Base-by-base conservation (phyloP, 306 rosid genomes). In the Prunus persica region DNA sequence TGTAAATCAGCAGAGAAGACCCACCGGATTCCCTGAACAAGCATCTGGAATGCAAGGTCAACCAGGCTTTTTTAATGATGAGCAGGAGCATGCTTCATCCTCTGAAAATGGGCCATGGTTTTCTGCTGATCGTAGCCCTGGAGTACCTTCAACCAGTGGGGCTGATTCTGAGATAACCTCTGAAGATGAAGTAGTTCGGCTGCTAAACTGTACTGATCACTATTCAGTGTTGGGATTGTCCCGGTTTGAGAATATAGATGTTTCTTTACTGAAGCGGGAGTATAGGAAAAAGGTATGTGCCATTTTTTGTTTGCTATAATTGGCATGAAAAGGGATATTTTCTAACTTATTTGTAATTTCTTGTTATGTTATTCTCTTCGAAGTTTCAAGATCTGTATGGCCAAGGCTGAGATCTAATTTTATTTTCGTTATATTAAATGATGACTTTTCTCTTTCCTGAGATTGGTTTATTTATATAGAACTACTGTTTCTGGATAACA, bases 151-250 rank as follows among this genome's bases (percentile, higher is more conserved):
- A 46, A 96, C 98, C 68, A 91, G 97, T 75, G 97, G 97, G 74
- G 73, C 66, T 67, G 99, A 91, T 75, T 83, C 92, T 28, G 98
- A 92, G 81, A 54, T 86, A 72, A 85, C 91, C 71, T 95, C 97
- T 77, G 99, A 96, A 83, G 98, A 96, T 80, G 99, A 96, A 87
- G 87, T 92, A 69, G 82, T 92, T 67, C 97, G 98, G 66, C 84
- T 96, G 88, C 87, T 96, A 86, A 91, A 88, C 85, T 88, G 99
- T 82, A 83, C 86, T 28, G 98, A 96, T 83, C 97, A 91, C 81
- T 96, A 96, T 85, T 80, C 96, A 13, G 99, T 75, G 52, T 78
- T 96, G 81, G 99, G 99, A 67, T 84, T 96, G 60, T 24, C 84
- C 2, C 90, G 93, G 73, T 92, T 85, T 76, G 97, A 91, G 84